A percentile compares a stretch with the other conserved stretches of the same genome.
These are phyloP conservation scores for Fonsecaea nubica DNA, from an alignment of 2,329 filamentous ascomycete species.

Conservation along the genomic window DNA sequence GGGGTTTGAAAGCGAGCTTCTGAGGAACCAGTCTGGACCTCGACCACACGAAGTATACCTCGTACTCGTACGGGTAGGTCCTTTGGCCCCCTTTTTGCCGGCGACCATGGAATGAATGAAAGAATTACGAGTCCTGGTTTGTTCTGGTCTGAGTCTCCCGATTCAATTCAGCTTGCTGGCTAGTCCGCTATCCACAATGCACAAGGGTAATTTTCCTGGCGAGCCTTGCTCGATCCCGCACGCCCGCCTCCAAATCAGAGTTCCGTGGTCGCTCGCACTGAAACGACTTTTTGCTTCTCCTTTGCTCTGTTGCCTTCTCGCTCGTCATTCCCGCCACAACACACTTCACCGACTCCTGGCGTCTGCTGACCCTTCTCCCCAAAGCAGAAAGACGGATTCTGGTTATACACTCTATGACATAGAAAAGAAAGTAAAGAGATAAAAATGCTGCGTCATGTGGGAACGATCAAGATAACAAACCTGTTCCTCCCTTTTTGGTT, in stretches of 20 bases:
- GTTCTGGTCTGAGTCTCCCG: conserved; percentile 13
- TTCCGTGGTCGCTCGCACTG: conserved; percentile 1
- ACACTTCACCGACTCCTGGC: not conserved
- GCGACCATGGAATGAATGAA: not conserved
- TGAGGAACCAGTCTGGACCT: not conserved
- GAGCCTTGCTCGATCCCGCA: conserved; percentile 20
- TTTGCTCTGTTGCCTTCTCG: not conserved
- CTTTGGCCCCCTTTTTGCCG: too few species aligned
- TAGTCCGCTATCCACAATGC: conserved; percentile 6
- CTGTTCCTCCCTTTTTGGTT: conserved; percentile 7
- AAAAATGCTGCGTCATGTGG: conserved; percentile 16
- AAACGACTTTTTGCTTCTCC: conserved; percentile 15
- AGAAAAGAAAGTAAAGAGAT: conserved; percentile 18
- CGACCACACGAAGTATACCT: not conserved
- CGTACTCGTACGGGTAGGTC: too few species aligned
- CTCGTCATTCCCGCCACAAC: not conserved
- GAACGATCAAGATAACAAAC: not conserved
- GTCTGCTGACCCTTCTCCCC: not conserved
- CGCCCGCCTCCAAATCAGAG: conserved; percentile 22
- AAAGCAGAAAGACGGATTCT: conserved; percentile 17
- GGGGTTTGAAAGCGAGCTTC: not conserved
- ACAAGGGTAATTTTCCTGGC: not conserved
- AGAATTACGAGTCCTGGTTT: conserved; percentile 1
- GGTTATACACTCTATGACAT: conserved; percentile 25
- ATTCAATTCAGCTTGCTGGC: conserved; percentile 14